Evolutionary conservation across 306 rosid genomes (phyloP).

Genomic region (Cucurbita moschata): DNA sequence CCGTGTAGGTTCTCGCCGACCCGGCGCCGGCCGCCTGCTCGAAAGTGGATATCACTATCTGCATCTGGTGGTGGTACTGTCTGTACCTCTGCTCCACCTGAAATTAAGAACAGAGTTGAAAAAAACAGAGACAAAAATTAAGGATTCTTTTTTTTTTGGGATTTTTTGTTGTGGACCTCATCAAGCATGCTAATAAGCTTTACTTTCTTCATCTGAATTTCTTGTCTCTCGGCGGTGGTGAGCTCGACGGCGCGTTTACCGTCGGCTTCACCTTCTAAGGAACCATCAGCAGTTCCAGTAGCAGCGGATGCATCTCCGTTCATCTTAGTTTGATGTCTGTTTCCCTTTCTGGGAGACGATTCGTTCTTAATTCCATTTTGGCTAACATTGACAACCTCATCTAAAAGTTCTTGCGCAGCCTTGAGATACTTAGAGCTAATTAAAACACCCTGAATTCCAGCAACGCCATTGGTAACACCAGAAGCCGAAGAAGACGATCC

Average conservation of each 20-base stretch:
- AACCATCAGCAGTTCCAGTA: slow-evolving; percentile 34
- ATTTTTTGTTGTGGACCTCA: slow-evolving; percentile 35
- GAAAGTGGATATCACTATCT: slow-evolving; percentile 58
- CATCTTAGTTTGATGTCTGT: slow-evolving; percentile 23
- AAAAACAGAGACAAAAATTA: neutral
- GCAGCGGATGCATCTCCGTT: slow-evolving; percentile 43
- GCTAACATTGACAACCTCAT: slow-evolving; percentile 71
- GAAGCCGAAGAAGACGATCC: slow-evolving; percentile 52
- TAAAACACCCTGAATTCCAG: slow-evolving; percentile 68
- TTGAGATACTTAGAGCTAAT: slow-evolving; percentile 76
- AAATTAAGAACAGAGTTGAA: neutral
- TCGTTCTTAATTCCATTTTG: slow-evolving; percentile 35
- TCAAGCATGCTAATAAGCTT: slow-evolving; percentile 87
- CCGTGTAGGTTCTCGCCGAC: slow-evolving; percentile 75
- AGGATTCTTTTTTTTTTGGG: no score
- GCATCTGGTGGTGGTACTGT: slow-evolving; percentile 87
- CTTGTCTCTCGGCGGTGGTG: slow-evolving; percentile 81
- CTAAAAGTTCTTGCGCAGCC: slow-evolving; percentile 78
- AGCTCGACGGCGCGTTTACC: slow-evolving; percentile 45
- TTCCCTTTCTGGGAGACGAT: slow-evolving; percentile 18
- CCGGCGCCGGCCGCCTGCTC: slow-evolving; percentile 80
- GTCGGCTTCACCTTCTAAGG: slow-evolving; percentile 23
- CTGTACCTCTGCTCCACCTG: slow-evolving; percentile 95
- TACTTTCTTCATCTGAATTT: slow-evolving; percentile 88
- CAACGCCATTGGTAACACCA: slow-evolving; percentile 46